phyloP scores from a whole-genome alignment of 495 filamentous ascomycete species.

The Lophiotrema nucula region DNA sequence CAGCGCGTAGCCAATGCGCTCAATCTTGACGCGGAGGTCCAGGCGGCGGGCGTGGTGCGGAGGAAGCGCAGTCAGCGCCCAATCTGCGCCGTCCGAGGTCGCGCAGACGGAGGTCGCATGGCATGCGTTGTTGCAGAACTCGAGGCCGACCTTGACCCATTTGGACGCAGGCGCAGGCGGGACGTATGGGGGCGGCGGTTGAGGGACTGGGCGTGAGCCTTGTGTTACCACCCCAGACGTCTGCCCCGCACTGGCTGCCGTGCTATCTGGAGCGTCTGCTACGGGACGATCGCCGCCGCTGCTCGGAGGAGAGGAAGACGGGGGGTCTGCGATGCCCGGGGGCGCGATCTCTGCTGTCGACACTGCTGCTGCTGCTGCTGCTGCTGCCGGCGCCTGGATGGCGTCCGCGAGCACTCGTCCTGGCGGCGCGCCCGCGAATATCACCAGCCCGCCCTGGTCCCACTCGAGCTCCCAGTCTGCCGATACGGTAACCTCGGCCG shows the following conservation, averaged over 20 bases:
- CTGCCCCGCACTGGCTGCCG: slow-evolving; percentile 17
- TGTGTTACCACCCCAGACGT: slow-evolving; percentile 9
- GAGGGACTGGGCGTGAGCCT: not conserved
- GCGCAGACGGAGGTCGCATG: slow-evolving; percentile 58
- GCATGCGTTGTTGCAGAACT: slow-evolving; percentile 53
- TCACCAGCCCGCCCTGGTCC: slow-evolving; percentile 67
- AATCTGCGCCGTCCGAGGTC: slow-evolving; percentile 57
- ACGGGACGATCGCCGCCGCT: not conserved
- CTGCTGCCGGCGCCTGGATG: not conserved
- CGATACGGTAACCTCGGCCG: slow-evolving; percentile 59
- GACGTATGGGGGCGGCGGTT: slow-evolving; percentile 34
- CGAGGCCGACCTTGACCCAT: slow-evolving; percentile 62
- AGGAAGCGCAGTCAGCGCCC: slow-evolving; percentile 55
- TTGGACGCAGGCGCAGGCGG: slow-evolving; percentile 44
- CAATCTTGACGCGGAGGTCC: slow-evolving; percentile 56
- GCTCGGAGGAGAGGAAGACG: not conserved
- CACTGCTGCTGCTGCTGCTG: not conserved
- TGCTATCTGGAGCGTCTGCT: not conserved
- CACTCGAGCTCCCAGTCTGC: slow-evolving; percentile 61
- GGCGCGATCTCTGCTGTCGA: not conserved
- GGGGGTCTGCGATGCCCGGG: slow-evolving; percentile 1
- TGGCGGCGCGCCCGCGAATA: slow-evolving; percentile 40
- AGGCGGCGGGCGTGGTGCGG: slow-evolving; percentile 31
- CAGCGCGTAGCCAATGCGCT: slow-evolving; percentile 55
- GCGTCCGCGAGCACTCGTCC: slow-evolving; percentile 21